phyloP scores from a whole-genome alignment of 2,329 filamentous ascomycete genomes.

The Parastagonospora nodorum region DNA sequence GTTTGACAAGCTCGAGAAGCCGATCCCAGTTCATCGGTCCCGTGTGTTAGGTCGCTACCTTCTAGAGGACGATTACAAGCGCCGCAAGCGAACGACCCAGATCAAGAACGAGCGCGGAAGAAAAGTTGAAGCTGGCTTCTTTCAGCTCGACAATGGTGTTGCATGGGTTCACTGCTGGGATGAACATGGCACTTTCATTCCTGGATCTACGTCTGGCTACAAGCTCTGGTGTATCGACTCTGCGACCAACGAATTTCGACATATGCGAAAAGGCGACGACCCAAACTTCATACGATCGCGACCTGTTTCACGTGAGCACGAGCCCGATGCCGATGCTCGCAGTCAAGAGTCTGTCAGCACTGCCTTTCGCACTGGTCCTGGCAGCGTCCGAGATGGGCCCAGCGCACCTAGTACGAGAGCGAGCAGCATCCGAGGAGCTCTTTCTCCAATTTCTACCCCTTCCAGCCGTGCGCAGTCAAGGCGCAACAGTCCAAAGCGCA shows the following conservation, averaged over 20 bases:
- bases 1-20: slow-evolving; percentile 37
- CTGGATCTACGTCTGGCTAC: slow-evolving; percentile 49
- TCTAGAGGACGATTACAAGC: slow-evolving; percentile 54
- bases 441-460: slow-evolving; percentile 25
- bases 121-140: slow-evolving; percentile 51
- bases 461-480: slow-evolving; percentile 31
- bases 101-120: slow-evolving; percentile 48
- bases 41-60: slow-evolving; percentile 56
- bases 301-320: slow-evolving; percentile 28
- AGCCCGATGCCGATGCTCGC: slow-evolving; percentile 20
- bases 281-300: slow-evolving; percentile 38
- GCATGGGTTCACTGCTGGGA: slow-evolving; percentile 59
- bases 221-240: slow-evolving; percentile 55
- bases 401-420: slow-evolving; percentile 34
- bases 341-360: slow-evolving; percentile 41
- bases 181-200: slow-evolving; percentile 55
- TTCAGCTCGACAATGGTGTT: slow-evolving; percentile 55
- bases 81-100: slow-evolving; percentile 51
- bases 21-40: slow-evolving; percentile 52
- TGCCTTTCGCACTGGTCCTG: slow-evolving; percentile 28
- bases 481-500: slow-evolving; percentile 33
- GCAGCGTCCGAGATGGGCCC: slow-evolving; percentile 30
- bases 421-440: slow-evolving; percentile 32
- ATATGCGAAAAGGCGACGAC: slow-evolving; percentile 47
- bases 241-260: slow-evolving; percentile 44